phyloP scores from a whole-genome alignment of 768 basidiomycete genomes.

The Leccinum ochraceum region DNA sequence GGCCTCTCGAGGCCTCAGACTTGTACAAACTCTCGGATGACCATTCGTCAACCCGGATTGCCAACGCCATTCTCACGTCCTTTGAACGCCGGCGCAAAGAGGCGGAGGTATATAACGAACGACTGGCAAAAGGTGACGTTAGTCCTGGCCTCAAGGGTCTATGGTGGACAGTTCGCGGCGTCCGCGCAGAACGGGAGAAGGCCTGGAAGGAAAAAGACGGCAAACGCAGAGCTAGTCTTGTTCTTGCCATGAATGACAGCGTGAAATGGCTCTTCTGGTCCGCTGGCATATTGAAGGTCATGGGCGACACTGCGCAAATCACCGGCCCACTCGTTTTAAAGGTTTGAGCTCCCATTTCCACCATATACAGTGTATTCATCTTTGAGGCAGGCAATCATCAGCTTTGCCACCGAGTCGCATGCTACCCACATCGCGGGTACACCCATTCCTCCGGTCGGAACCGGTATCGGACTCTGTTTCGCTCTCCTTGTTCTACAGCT shows the following conservation, averaged over 20 bases:
- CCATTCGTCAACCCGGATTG: conserved; percentile 59
- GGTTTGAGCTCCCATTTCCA: conserved; percentile 38
- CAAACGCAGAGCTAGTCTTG: conserved; percentile 59
- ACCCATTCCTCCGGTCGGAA: conserved; percentile 44
- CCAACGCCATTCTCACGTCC: conserved; percentile 60
- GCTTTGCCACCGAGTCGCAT: conserved; percentile 67
- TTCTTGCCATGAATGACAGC: conserved; percentile 73
- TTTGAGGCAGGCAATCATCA: conserved; percentile 58
- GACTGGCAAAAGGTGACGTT: conserved; percentile 65
- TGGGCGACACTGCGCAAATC: conserved; percentile 73
- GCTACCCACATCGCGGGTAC: conserved; percentile 41
- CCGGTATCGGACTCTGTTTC: conserved; percentile 74
- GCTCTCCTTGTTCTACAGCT: conserved; percentile 69
- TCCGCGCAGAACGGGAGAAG: conserved; percentile 55
- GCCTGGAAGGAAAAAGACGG: conserved; percentile 67
- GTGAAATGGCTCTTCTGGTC: conserved; percentile 81
- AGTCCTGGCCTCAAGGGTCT: conserved; percentile 52
- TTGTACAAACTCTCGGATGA: conserved; percentile 74
- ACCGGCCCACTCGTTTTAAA: conserved; percentile 79
- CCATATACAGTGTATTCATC: background rate
- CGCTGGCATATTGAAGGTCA: conserved; percentile 54
- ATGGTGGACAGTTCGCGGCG: conserved; percentile 59
- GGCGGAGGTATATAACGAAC: conserved; percentile 71
- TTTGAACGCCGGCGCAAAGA: conserved; percentile 57
- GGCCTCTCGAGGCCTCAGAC: conserved; percentile 80